Percentiles rank a stretch among this genome's conserved stretches.
Evolutionary conservation across 495 filamentous ascomycete species (phyloP).

Genomic region (Neurospora sp.): DNA sequence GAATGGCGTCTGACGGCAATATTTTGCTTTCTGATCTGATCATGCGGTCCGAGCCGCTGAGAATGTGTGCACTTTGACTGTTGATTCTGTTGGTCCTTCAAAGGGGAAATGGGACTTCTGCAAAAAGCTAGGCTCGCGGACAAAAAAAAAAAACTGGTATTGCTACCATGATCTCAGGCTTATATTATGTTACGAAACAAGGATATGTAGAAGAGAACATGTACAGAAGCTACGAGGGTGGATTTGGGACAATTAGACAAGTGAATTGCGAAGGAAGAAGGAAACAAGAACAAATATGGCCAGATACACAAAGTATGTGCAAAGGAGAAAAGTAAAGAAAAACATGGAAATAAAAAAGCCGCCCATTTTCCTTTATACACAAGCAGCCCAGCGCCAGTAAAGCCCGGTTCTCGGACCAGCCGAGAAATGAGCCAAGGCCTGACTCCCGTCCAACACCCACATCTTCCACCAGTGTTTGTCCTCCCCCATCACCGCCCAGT

Average conservation of each 20-base stretch:
- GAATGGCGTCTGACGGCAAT: not conserved
- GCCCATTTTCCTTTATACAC: not conserved
- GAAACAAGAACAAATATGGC: not conserved
- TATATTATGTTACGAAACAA: not conserved
- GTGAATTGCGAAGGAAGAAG: not conserved
- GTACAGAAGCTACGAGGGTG: not conserved
- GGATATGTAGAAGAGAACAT: not conserved
- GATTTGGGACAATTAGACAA: not conserved
- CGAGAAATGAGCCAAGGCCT: not conserved
- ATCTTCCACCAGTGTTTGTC: not conserved
- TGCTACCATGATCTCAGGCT: not conserved
- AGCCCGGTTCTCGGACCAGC: not conserved
- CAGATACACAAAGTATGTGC: not conserved
- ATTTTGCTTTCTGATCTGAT: not conserved
- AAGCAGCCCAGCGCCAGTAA: not conserved
- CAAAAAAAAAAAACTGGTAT: not conserved
- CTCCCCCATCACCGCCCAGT: not conserved
- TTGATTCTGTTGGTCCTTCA: not conserved
- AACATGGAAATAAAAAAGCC: not conserved
- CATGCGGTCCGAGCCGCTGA: not conserved
- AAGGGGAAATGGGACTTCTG: not conserved
- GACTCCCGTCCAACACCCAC: not conserved
- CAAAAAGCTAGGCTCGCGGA: not conserved
- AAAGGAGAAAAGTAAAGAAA: not conserved
- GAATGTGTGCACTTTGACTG: not conserved